Base-by-base conservation (phyloP, 179 eudicot species). In the Camellia oleifera region DNA sequence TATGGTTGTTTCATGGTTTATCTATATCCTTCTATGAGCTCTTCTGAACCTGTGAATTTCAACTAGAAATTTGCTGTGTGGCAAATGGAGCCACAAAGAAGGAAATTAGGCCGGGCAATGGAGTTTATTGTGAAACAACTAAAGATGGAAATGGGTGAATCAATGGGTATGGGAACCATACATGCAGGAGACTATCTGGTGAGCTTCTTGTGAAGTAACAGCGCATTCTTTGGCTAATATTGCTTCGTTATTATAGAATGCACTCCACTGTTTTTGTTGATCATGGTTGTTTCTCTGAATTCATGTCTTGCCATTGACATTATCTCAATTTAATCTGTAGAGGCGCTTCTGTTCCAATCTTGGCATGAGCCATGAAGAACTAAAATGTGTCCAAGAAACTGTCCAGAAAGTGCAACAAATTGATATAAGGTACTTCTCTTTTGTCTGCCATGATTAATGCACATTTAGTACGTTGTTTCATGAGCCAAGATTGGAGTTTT, bases 261-360 rank as follows among this genome's bases (percentile, higher is more conserved):
- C 40, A 32, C 40, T 0, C 40, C 40, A 32, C 1, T n/a, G 40
- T 32, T 32, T 32, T 32, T 32, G 40, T 32, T 32, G 40, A 32
- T 32, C 40, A 32, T 1, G 40, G 40, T 32, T 32, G 52, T 48
- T 48, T 48, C 52, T 48, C 7, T 4, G 1, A 48, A 48, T 48
- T 48, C 52, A 48, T 48, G 52, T 48, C 52, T 48, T 7, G 7
- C 52, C 52, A 69, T 72, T 66, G 14, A 62, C 7, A n/a, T 56
- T 32, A 0, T 11, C n/a, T 11, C 42, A 17, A 17, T 40, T 78
- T 50, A 75, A 64, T 45, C 53, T 75, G 42, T 83, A 92, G 95
- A 90, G 96, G 78, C 93, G 96, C 12, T 92, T 92, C 81, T 92
- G 96, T 67, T 92, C 93, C 75, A 90, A 92, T 81, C 92, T 92